A percentile compares a stretch with the other conserved stretches of the same genome.
Conservation (phyloP, 192 early-diverging fungal genomes). For the Podila epigama region DNA sequence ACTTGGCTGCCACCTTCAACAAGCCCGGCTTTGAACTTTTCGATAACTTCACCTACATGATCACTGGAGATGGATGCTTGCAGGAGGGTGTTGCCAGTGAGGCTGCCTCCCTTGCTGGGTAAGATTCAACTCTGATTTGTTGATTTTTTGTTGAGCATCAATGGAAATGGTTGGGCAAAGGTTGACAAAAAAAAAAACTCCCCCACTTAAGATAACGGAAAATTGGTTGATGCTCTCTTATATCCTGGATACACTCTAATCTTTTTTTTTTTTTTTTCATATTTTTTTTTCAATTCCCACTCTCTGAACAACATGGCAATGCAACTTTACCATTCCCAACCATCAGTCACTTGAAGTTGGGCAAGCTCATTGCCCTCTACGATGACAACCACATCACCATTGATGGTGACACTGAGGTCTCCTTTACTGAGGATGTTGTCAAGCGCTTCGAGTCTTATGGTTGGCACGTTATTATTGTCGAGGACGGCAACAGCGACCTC, state of each 20-base stretch:
- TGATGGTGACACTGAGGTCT: constrained; percentile 85
- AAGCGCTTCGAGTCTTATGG: constrained; percentile 93
- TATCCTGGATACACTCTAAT: no score
- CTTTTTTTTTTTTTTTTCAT: background rate
- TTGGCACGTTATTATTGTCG: constrained; percentile 86
- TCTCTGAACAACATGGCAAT: no score
- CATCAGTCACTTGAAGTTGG: constrained; percentile 82
- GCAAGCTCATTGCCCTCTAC: constrained; percentile 95
- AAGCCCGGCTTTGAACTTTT: constrained; percentile 86
- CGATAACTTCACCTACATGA: constrained; percentile 86
- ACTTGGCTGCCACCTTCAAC: constrained; percentile 92
- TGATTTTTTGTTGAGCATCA: constrained; percentile 9
- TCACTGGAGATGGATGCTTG: constrained; percentile 96
- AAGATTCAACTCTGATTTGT: constrained; percentile 18
- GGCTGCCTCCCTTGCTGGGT: constrained; percentile 92
- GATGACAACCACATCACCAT: constrained; percentile 98
- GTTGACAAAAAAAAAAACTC: background rate
- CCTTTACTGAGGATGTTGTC: constrained; percentile 95
- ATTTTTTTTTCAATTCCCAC: background rate
- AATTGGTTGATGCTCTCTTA: no score
- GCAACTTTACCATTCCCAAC: no score
- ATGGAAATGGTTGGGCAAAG: background rate
- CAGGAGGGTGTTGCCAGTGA: constrained; percentile 98
- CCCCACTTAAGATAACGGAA: background rate
- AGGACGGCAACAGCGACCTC: constrained; percentile 86